Evolutionary conservation across 768 basidiomycete genomes (phyloP).

Genomic region (Lactarius evosmus): DNA sequence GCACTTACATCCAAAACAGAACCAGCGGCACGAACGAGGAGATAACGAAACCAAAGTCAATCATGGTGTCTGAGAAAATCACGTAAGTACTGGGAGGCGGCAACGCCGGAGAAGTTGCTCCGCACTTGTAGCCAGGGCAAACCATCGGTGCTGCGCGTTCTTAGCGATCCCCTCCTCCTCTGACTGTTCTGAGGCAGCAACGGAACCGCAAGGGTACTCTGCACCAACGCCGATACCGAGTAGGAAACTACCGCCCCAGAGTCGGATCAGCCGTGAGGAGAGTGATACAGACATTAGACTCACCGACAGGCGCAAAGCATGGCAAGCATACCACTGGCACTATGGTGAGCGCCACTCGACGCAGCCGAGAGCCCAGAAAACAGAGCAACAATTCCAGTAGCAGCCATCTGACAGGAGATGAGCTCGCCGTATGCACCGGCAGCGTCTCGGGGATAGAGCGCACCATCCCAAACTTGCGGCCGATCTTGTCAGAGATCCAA

Average conservation of each 20-base stretch:
- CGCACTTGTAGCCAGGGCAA: constrained; percentile 85
- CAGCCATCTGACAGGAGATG: constrained; percentile 55
- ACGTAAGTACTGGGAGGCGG: constrained; percentile 10
- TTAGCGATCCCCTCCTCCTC: constrained; percentile 78
- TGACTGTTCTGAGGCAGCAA: constrained; percentile 85
- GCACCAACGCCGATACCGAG: constrained; percentile 87
- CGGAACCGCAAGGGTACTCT: constrained; percentile 88
- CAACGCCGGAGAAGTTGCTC: constrained; percentile 12
- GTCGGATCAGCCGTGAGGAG: not conserved
- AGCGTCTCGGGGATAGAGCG: constrained; percentile 25
- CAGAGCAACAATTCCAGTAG: constrained; percentile 77
- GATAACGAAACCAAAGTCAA: constrained; percentile 79
- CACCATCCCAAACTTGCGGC: constrained; percentile 76
- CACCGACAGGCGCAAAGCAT: constrained; percentile 81
- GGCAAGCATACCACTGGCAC: constrained; percentile 62
- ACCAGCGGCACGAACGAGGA: constrained; percentile 80
- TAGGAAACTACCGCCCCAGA: constrained; percentile 56
- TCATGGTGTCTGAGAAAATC: constrained; percentile 63
- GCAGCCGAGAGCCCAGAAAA: constrained; percentile 84
- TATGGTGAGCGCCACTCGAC: constrained; percentile 73
- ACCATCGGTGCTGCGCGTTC: constrained; percentile 80
- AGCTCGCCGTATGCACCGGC: not conserved
- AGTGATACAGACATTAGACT: constrained; percentile 23
- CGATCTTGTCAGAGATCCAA: constrained; percentile 81
- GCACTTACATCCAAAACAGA: constrained; percentile 79